These are phyloP conservation scores for Penicillium sp. DNA, from an alignment of 2,329 filamentous ascomycete species.

Conservation along the genomic window DNA sequence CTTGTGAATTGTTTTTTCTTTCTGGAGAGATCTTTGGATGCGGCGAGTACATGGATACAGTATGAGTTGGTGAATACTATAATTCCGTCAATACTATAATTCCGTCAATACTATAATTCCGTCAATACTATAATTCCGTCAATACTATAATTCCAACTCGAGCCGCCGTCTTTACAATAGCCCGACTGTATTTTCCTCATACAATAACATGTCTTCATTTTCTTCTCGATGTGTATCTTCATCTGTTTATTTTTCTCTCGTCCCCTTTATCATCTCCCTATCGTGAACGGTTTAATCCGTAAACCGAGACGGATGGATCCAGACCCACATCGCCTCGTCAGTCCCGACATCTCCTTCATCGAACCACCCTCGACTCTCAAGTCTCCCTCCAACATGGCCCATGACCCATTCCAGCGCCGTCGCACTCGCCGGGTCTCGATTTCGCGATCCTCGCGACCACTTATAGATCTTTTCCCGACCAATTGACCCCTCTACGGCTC, in stretches of 20 bases:
- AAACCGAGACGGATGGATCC: conserved; percentile 4
- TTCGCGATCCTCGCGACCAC: neutral
- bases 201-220: neutral
- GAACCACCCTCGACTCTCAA: conserved; percentile 1
- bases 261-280: conserved; percentile 1
- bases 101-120: neutral
- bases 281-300: conserved; percentile 20
- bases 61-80: neutral
- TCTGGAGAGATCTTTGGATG: neutral
- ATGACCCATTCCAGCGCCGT: neutral
- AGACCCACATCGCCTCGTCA: conserved; percentile 16
- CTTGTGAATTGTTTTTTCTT: conserved; percentile 5
- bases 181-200: neutral
- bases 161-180: neutral
- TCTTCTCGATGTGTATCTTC: neutral
- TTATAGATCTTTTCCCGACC: neutral
- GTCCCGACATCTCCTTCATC: conserved; percentile 10
- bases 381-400: conserved; percentile 15
- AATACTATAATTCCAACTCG: neutral
- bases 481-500: neutral
- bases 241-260: neutral
- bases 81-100: neutral
- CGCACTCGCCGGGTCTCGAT: neutral
- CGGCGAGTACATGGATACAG: neutral
- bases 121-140: neutral